These are phyloP conservation scores for Ascochyta clinopodiicola DNA, from an alignment of 2,329 filamentous ascomycete species.

Conservation along the genomic window DNA sequence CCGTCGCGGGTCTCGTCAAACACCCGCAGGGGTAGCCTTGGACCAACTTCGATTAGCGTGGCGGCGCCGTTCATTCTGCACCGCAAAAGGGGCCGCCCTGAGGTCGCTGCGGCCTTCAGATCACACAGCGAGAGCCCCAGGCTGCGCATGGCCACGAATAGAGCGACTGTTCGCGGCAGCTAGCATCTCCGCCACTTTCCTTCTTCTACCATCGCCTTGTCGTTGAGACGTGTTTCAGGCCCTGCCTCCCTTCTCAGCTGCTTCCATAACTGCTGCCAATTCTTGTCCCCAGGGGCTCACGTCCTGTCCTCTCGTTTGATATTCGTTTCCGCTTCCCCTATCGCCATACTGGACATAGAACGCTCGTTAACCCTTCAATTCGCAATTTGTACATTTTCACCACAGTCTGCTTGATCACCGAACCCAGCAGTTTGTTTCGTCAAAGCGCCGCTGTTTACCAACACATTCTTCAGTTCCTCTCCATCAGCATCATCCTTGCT, in stretches of 20 bases:
- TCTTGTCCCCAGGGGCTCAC: slow-evolving; percentile 31
- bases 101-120: slow-evolving; percentile 33
- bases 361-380: slow-evolving; percentile 34
- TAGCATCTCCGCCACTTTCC: slow-evolving; percentile 35
- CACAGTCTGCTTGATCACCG: slow-evolving; percentile 22
- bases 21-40: slow-evolving; percentile 22
- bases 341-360: slow-evolving; percentile 31
- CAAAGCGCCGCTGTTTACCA: slow-evolving; percentile 13
- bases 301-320: slow-evolving; percentile 49
- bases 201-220: slow-evolving; percentile 35
- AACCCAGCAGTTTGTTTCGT: slow-evolving; percentile 15
- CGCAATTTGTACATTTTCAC: slow-evolving; percentile 14
- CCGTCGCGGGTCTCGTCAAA: slow-evolving; percentile 24
- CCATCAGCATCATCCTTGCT: slow-evolving; percentile 14
- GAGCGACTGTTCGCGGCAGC: slow-evolving; percentile 31
- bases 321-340: slow-evolving; percentile 33
- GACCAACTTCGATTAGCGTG: slow-evolving; percentile 18
- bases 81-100: slow-evolving; percentile 40
- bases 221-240: slow-evolving; percentile 42
- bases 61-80: slow-evolving; percentile 32
- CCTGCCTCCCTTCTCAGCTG: slow-evolving; percentile 27
- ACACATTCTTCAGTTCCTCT: neutral
- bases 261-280: slow-evolving; percentile 33
- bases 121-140: slow-evolving; percentile 39
- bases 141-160: slow-evolving; percentile 34